Base-by-base conservation (phyloP, 2,329 filamentous ascomycete genomes). In the Curvularia hawaiiensis region DNA sequence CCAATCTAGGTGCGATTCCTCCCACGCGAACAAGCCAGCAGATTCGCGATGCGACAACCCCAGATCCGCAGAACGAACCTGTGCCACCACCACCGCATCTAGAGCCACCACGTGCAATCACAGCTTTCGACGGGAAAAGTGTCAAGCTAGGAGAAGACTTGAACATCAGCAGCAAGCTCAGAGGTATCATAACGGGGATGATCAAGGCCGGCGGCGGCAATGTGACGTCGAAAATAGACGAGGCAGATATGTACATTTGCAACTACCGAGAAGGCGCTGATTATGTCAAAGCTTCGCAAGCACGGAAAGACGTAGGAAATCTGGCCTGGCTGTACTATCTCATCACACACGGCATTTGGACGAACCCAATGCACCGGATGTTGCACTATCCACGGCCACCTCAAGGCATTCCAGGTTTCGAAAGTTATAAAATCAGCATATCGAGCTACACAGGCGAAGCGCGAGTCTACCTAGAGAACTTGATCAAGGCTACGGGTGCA, bases 401-500 rank as follows among this genome's bases (percentile, higher is more conserved):
- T 46, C 75, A 88, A 9, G 91, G 91, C 1, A 87, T 99, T 35
- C 86, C 89, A 0, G 93, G 91, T 0, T 97, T 99, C 71, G 77
- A 89, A 57, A 81, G 84, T 8, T 82, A 90, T 74, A 86, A 84
- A 50, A 95, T 99, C 69, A 97, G 92, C 56, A 83, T 99, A 6
- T 98, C 95, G 6, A 99, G 98, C 75, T 99, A 99, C 73, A 92
- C 92, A 45, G 95, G 95, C 31, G 95, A 99, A 75, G 92, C 95
- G 16, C 88, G 95, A 46, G 88, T 92, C 51, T 99, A 98, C 70
- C 83, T 99, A 4, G 93, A 98, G 76, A 98, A 97, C 66, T 83
- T 99, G 38, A 90, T 97, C 67, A 87, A 82, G 59, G 92, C 92
- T 24, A 84, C 89, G 16, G 95, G 95, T 16, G 94, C 91, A 9